Percentiles rank a stretch among this genome's conserved stretches.
Evolutionary conservation across 2,329 filamentous ascomycete genomes (phyloP).

Genomic region (Penicillium concentricum): DNA sequence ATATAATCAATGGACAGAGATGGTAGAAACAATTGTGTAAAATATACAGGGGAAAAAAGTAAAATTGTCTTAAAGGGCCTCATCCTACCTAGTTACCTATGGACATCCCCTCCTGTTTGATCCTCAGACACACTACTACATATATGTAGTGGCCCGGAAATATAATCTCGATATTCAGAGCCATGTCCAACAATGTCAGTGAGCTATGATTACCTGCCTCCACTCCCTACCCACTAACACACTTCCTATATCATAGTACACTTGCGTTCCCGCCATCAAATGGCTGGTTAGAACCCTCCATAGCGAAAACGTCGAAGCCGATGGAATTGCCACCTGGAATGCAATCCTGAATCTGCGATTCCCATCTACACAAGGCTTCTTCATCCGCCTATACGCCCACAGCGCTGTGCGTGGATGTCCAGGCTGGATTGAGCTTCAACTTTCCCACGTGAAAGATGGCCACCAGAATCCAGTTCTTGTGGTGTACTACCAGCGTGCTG

Average conservation of each 20-base stretch:
- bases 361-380: neutral
- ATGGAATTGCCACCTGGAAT: neutral
- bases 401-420: neutral
- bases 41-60: neutral
- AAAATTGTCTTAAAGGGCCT: neutral
- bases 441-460: neutral
- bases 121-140: neutral
- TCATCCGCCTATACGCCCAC: neutral
- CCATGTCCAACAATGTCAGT: neutral
- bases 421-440: neutral
- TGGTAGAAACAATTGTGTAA: neutral
- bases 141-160: neutral
- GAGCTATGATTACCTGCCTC: neutral
- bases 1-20: neutral
- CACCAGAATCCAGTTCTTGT: neutral
- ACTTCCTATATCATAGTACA: neutral
- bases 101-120: neutral
- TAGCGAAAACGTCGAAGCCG: neutral
- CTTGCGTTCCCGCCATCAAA: neutral
- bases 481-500: neutral
- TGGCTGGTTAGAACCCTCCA: neutral
- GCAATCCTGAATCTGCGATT: neutral
- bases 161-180: neutral
- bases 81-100: neutral
- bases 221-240: neutral